Evolutionary conservation across 768 basidiomycete genomes (phyloP), one percentile per base, ranked within the genome.

Genomic region (Tricholoma flavovirens): DNA sequence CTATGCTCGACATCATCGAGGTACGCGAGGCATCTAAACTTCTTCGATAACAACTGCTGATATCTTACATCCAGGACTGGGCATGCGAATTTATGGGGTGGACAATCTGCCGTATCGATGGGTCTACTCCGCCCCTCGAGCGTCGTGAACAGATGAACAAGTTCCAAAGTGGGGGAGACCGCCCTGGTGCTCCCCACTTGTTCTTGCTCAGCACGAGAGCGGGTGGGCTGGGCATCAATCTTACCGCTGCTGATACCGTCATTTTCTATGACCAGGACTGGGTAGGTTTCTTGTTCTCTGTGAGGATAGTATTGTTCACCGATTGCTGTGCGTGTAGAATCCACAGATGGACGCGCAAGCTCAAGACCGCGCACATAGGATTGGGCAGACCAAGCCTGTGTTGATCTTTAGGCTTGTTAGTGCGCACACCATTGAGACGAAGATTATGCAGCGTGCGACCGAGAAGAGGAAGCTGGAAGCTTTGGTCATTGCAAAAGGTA

Each of bases 271-370:
- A 94, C 64, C 87, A 89, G 59, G 91, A 93, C 67, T 93, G 91
- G 91, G 87, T 93, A 67, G 29, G 80, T 69, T 29, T 21, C 11
- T 52, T 19, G 50, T 12, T 40, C 15, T 30, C 19, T 0, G 29
- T 43, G 9, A 38, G 24, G 24, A 17, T 3, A 12, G 14, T 30
- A 12, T 54, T 58, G 36, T n/a, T 30, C 15, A n/a, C 29, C 5
- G 49, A 5, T 29, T 36, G 9, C 24, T 15, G 19, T 45, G 24
- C 53, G 14, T 59, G 4, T 17, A 92, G 90, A 93, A 92, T 64
- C 94, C 95, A 0, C 95, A 97, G 74, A 94, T 95, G 86, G 96
- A 99, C 61, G 77, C 90, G 2, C 96, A 99, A 72, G 96, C 96
- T 0, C 91, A 94, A 67, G 96, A 97, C 63, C 81, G 96, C 33